Conservation (phyloP, 208 protist species). For the Polymyxa betae region DNA sequence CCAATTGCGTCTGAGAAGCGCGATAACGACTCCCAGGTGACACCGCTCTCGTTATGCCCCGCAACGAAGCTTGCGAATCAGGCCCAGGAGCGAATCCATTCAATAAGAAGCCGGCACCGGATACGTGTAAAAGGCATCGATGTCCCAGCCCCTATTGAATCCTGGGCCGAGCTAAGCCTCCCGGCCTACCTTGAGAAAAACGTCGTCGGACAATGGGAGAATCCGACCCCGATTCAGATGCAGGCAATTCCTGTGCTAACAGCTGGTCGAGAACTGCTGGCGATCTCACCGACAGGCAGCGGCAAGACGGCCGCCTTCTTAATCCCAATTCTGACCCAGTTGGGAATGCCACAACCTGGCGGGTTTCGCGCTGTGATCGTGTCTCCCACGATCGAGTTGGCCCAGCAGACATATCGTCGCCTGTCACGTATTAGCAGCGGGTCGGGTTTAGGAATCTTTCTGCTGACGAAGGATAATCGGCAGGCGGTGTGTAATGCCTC, state of each 20-base stretch:
- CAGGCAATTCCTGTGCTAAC: conserved; percentile 32
- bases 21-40: background rate
- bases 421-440: background rate
- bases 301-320: conserved; percentile 23
- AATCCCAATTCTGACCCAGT: conserved; percentile 36
- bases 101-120: too few species aligned
- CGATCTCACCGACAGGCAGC: conserved; percentile 33
- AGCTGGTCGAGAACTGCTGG: conserved; percentile 28
- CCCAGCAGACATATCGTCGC: conserved; percentile 31
- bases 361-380: conserved; percentile 35
- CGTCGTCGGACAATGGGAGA: background rate
- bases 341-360: background rate
- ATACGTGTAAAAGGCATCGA: background rate
- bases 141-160: background rate
- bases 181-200: background rate
- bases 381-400: conserved; percentile 8
- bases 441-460: background rate
- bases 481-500: background rate
- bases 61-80: too few species aligned
- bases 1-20: background rate
- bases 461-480: background rate
- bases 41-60: background rate
- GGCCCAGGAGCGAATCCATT: too few species aligned
- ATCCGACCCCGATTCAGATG: conserved; percentile 21
- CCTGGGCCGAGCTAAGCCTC: background rate